Conservation (phyloP, 2,329 filamentous ascomycete species). For the Colletotrichum magnum region DNA sequence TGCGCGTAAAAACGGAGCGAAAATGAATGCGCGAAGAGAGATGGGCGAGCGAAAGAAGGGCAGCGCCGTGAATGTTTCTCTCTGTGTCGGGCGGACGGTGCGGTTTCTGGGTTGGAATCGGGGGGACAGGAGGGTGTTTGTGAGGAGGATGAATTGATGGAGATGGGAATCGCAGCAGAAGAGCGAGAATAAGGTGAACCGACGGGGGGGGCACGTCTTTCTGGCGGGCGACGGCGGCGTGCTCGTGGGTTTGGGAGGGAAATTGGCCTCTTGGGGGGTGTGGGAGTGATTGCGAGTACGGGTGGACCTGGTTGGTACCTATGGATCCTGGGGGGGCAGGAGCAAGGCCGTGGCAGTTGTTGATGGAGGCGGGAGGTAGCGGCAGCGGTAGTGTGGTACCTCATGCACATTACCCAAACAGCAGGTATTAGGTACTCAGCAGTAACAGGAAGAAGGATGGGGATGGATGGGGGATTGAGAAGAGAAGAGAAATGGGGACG, state of each 20-base stretch:
- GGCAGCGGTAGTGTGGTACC: no score
- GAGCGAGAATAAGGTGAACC: constrained; percentile 37
- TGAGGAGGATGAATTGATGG: constrained; percentile 40
- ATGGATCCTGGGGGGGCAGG: constrained; percentile 17
- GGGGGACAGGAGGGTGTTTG: constrained; percentile 41
- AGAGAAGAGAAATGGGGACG: no score
- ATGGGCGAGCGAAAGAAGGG: constrained; percentile 34
- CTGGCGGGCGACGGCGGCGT: constrained; percentile 36
- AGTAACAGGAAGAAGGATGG: no score
- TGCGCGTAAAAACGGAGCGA: constrained; percentile 43
- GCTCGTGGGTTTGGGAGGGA: constrained; percentile 35
- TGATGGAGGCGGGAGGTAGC: no score
- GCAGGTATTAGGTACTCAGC: no score
- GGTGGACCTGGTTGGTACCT: constrained; percentile 23
- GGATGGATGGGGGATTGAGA: no score
- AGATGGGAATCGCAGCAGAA: constrained; percentile 38
- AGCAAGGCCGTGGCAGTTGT: constrained; percentile 6
- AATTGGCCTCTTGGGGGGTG: constrained; percentile 37
- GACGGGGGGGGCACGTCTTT: constrained; percentile 27
- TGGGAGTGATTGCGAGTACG: constrained; percentile 38
- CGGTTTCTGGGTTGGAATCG: constrained; percentile 35
- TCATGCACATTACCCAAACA: no score
- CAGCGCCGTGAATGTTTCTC: constrained; percentile 38
- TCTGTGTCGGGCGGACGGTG: constrained; percentile 44
- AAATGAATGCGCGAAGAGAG: constrained; percentile 44